phyloP scores from a whole-genome alignment of 768 basidiomycete species.

The Suillus plorans region DNA sequence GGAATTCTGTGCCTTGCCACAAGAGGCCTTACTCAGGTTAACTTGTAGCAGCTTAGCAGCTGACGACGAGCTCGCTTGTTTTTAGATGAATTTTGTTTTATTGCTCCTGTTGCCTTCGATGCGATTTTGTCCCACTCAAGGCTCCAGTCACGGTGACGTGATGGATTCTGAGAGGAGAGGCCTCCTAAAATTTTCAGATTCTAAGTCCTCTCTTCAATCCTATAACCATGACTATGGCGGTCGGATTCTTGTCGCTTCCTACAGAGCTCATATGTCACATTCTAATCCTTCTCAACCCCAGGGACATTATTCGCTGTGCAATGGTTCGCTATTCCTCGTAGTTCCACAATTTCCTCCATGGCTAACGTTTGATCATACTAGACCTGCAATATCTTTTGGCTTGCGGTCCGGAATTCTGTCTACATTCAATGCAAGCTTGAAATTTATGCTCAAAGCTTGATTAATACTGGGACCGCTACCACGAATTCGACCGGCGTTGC shows the following conservation, averaged over 20 bases:
- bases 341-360: not conserved
- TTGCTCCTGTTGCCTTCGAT: too few relatives aligned
- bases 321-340: not conserved
- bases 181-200: not conserved
- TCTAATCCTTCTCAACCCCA: not conserved
- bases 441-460: not conserved
- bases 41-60: too few relatives aligned
- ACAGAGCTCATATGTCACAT: not conserved
- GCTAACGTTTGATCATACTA: not conserved
- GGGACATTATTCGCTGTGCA: not conserved
- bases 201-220: not conserved
- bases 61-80: too few relatives aligned
- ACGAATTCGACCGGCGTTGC: not conserved
- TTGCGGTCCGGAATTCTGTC: not conserved
- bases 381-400: not conserved
- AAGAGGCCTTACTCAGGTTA: too few relatives aligned
- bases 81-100: too few relatives aligned
- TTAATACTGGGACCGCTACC: not conserved
- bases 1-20: too few relatives aligned
- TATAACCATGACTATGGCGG: not conserved
- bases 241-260: not conserved
- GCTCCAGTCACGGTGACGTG: too few relatives aligned
- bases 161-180: too few relatives aligned
- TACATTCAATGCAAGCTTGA: not conserved
- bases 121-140: too few relatives aligned